Conservation (phyloP, 495 filamentous ascomycete genomes). For the Penicilliopsis zonata region DNA sequence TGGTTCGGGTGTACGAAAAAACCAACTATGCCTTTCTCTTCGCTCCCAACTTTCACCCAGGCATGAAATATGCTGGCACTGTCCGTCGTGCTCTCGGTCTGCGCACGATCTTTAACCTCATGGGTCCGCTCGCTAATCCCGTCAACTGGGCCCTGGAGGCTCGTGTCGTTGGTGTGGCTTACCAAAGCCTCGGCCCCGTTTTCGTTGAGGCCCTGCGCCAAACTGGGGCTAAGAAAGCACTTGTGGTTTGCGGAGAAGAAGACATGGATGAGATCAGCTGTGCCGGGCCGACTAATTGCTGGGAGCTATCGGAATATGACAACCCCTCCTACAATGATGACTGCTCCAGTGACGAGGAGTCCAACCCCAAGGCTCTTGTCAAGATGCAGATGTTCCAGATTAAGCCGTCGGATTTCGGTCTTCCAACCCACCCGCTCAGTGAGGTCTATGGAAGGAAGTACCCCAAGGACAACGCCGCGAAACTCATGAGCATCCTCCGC, state of each 20-base stretch:
- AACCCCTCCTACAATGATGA: slow-evolving; percentile 29
- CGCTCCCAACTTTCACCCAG: slow-evolving; percentile 91
- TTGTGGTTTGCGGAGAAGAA: slow-evolving; percentile 90
- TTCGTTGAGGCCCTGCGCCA: slow-evolving; percentile 78
- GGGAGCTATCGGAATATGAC: slow-evolving; percentile 53
- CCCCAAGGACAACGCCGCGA: slow-evolving; percentile 74
- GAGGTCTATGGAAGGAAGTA: slow-evolving; percentile 75
- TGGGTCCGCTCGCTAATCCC: slow-evolving; percentile 87
- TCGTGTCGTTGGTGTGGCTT: slow-evolving; percentile 82
- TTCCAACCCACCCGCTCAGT: slow-evolving; percentile 58
- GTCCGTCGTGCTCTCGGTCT: slow-evolving; percentile 77
- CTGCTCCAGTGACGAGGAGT: slow-evolving; percentile 27
- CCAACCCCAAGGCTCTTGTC: slow-evolving; percentile 30
- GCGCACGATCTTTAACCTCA: slow-evolving; percentile 91
- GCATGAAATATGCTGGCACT: slow-evolving; percentile 74
- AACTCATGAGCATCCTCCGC: slow-evolving; percentile 63
- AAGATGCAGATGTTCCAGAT: slow-evolving; percentile 64
- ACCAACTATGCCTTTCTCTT: slow-evolving; percentile 95
- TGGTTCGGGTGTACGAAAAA: slow-evolving; percentile 54
- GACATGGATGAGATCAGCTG: slow-evolving; percentile 92
- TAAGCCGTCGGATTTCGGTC: slow-evolving; percentile 71
- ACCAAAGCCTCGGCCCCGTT: slow-evolving; percentile 66
- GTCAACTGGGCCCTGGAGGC: slow-evolving; percentile 72
- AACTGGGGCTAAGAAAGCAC: slow-evolving; percentile 65
- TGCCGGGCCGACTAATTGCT: slow-evolving; percentile 77